Percentiles rank a stretch among this genome's conserved stretches.
phyloP scores from a whole-genome alignment of 2,329 filamentous ascomycete genomes.

The Pseudogymnoascus sp. region DNA sequence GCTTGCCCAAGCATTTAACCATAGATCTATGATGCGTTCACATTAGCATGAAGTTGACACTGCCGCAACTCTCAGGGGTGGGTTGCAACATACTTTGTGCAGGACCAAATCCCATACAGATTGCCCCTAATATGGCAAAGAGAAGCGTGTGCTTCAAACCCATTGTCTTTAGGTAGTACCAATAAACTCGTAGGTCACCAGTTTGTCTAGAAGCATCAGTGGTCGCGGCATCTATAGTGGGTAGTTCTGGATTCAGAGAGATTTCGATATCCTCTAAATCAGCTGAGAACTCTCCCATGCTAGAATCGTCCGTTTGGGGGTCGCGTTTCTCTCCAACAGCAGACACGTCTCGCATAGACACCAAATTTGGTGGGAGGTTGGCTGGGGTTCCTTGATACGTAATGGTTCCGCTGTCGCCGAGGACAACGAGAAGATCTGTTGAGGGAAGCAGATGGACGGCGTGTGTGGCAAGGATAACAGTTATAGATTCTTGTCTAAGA shows the following conservation, averaged over 20 bases:
- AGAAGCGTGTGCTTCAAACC: conserved; percentile 15
- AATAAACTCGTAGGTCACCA: conserved; percentile 24
- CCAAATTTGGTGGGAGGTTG: neutral
- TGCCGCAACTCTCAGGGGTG: neutral
- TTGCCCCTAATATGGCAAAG: neutral
- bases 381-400: conserved; percentile 11
- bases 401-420: conserved; percentile 11
- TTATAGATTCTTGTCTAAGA: conserved; percentile 21
- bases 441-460: neutral
- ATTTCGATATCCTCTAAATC: neutral
- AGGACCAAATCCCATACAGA: neutral
- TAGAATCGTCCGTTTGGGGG: neutral
- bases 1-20: neutral
- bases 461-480: conserved; percentile 30
- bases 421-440: conserved; percentile 12
- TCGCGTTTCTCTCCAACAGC: neutral
- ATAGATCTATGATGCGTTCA: neutral
- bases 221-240: neutral
- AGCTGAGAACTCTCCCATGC: neutral
- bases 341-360: neutral
- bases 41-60: neutral
- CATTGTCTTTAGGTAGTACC: conserved; percentile 24
- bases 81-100: neutral
- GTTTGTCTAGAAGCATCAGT: conserved; percentile 11
- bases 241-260: neutral